Evolutionary conservation across 164 flowering plant genomes (phyloP).

Genomic region (Euptelea pleiosperma): DNA sequence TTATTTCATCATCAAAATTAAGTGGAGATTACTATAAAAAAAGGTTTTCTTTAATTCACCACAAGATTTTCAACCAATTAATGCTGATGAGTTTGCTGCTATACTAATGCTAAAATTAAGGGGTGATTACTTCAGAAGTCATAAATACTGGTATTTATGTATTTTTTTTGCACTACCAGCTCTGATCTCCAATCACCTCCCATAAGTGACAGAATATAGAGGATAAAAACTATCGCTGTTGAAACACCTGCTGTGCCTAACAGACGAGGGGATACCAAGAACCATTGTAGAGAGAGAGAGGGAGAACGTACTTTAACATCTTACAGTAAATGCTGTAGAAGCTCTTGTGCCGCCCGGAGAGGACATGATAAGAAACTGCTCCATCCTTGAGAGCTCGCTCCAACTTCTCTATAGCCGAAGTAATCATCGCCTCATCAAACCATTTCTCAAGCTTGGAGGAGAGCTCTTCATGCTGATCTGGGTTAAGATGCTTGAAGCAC

Average conservation of each 20-base stretch:
- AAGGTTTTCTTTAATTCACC: no score
- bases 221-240: no score
- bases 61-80: not conserved
- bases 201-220: no score
- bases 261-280: no score
- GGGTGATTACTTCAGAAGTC: not conserved
- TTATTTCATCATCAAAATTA: not conserved
- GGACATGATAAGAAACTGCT: slow-evolving; percentile 49
- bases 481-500: slow-evolving; percentile 83
- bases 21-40: no score
- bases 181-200: no score
- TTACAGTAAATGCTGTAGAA: slow-evolving; percentile 84
- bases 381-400: slow-evolving; percentile 62
- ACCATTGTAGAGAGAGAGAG: slow-evolving; percentile 12
- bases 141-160: no score
- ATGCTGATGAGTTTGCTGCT: no score
- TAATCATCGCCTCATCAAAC: slow-evolving; percentile 67
- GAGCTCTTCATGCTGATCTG: slow-evolving; percentile 60
- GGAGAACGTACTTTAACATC: slow-evolving; percentile 69
- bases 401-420: slow-evolving; percentile 58
- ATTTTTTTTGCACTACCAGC: no score
- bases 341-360: slow-evolving; percentile 87
- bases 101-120: not conserved
- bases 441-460: slow-evolving; percentile 65
- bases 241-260: no score